Evolutionary conservation across 1,284 basidiomycete genomes (phyloP).

Genomic region (Ceratobasidium sp.): DNA sequence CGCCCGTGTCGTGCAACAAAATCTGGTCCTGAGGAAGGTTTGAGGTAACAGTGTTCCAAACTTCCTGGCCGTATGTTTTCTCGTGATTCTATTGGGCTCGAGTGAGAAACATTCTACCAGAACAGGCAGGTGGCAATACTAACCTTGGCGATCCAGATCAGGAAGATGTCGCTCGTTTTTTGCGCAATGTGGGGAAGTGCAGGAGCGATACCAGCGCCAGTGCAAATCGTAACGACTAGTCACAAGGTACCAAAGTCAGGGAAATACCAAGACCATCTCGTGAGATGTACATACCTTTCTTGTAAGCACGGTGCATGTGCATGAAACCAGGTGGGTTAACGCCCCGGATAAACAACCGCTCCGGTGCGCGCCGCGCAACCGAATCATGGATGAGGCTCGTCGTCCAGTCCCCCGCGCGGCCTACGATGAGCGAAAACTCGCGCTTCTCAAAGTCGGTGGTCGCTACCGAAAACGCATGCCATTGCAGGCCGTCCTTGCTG

Average conservation of each 20-base stretch:
- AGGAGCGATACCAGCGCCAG: conserved; percentile 40
- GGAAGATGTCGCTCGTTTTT: conserved; percentile 37
- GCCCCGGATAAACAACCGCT: conserved; percentile 27
- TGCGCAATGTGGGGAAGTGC: conserved; percentile 40
- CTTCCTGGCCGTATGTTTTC: conserved; percentile 39
- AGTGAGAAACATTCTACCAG: neutral
- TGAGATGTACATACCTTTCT: conserved; percentile 27
- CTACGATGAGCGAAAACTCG: conserved; percentile 39
- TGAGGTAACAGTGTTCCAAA: conserved; percentile 40
- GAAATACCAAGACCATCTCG: neutral
- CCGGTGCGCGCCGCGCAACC: conserved; percentile 6
- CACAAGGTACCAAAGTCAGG: neutral
- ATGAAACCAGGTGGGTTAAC: conserved; percentile 41
- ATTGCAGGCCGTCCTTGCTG: conserved; percentile 34
- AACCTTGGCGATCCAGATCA: conserved; percentile 44
- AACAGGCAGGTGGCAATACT: neutral
- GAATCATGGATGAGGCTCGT: conserved; percentile 35
- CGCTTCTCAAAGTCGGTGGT: conserved; percentile 40
- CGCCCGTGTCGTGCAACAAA: conserved; percentile 39
- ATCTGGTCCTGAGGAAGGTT: conserved; percentile 38
- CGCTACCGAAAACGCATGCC: conserved; percentile 41
- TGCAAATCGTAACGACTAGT: conserved; percentile 41
- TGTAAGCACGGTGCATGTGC: conserved; percentile 44
- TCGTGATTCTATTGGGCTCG: conserved; percentile 28
- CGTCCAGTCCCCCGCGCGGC: conserved; percentile 38